These are phyloP conservation scores for Candida methanosorbosa DNA, from an alignment of 805 yeast genomes.

Conservation along the genomic window DNA sequence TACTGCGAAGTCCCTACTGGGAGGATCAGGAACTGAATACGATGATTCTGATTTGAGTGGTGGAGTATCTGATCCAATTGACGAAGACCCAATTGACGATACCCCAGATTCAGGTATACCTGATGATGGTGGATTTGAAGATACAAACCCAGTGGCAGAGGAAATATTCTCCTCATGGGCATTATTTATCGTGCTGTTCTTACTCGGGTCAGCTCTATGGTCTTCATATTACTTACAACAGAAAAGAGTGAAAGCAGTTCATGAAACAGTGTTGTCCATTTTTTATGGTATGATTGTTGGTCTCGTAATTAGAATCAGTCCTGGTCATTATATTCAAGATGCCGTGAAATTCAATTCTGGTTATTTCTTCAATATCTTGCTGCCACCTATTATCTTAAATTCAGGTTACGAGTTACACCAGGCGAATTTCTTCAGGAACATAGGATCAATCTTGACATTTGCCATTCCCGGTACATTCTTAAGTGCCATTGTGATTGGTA, in stretches of 20 bases:
- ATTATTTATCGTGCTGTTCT: constrained; percentile 69
- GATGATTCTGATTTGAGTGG: not conserved
- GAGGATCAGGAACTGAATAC: constrained; percentile 8
- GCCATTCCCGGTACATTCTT: constrained; percentile 97
- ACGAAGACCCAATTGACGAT: constrained; percentile 27
- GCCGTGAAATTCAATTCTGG: constrained; percentile 92
- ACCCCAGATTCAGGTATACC: constrained; percentile 36
- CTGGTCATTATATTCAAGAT: constrained; percentile 96
- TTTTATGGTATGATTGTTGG: constrained; percentile 98
- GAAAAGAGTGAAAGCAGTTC: constrained; percentile 87
- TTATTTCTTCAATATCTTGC: constrained; percentile 84
- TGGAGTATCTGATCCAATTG: constrained; percentile 21
- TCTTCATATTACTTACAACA: constrained; percentile 90
- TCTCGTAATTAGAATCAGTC: constrained; percentile 76
- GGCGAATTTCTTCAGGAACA: constrained; percentile 87
- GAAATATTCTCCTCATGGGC: constrained; percentile 99
- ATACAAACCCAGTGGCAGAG: constrained; percentile 78
- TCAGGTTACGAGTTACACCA: constrained; percentile 97
- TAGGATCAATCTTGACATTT: constrained; percentile 83
- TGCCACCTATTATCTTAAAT: constrained; percentile 94
- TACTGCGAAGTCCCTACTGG: constrained; percentile 10
- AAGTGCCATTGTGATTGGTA: constrained; percentile 86
- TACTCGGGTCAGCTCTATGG: constrained; percentile 87
- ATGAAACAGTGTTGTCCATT: constrained; percentile 92
- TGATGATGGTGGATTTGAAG: constrained; percentile 43